A percentile compares a stretch with the other conserved stretches of the same genome.
phyloP scores from a whole-genome alignment of 1,284 basidiomycete genomes.

The Ceratobasidium papillatum region DNA sequence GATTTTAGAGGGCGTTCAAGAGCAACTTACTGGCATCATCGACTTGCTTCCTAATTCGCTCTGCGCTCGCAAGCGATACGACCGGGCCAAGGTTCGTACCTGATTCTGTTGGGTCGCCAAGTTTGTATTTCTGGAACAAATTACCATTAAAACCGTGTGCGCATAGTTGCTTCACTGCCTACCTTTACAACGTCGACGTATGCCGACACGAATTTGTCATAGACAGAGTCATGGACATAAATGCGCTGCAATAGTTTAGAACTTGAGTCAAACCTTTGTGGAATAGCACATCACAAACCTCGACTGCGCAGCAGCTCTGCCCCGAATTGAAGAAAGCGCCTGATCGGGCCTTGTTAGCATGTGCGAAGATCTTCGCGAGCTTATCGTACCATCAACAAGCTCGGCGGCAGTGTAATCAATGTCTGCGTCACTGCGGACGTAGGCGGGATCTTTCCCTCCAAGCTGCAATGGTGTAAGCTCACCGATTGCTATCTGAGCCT shows the following conservation, averaged over 20 bases:
- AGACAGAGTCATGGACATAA: conserved; percentile 88
- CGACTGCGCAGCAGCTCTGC: conserved; percentile 88
- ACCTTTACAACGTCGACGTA: conserved; percentile 81
- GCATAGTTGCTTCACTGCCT: neutral
- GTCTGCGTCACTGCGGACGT: conserved; percentile 88
- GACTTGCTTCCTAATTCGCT: conserved; percentile 85
- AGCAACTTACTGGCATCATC: conserved; percentile 72
- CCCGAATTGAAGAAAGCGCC: conserved; percentile 96
- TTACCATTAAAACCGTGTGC: neutral
- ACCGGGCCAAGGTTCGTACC: conserved; percentile 90
- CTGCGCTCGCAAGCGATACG: conserved; percentile 84
- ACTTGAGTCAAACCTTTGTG: neutral
- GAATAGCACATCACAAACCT: conserved; percentile 57
- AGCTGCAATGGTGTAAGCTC: conserved; percentile 61
- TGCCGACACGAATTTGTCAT: conserved; percentile 80
- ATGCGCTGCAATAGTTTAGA: conserved; percentile 68
- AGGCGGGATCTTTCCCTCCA: conserved; percentile 96
- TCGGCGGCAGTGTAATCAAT: conserved; percentile 83
- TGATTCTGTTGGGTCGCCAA: conserved; percentile 83
- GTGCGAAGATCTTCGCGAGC: neutral
- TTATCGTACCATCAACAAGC: conserved; percentile 80
- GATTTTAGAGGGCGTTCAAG: neutral
- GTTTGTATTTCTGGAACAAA: conserved; percentile 69
- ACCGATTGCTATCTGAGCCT: neutral
- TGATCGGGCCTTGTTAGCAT: conserved; percentile 48